A percentile compares a stretch with the other conserved stretches of the same genome.
These are phyloP conservation scores for Rhizopogon salebrosus DNA, from an alignment of 768 basidiomycete species.

Conservation along the genomic window DNA sequence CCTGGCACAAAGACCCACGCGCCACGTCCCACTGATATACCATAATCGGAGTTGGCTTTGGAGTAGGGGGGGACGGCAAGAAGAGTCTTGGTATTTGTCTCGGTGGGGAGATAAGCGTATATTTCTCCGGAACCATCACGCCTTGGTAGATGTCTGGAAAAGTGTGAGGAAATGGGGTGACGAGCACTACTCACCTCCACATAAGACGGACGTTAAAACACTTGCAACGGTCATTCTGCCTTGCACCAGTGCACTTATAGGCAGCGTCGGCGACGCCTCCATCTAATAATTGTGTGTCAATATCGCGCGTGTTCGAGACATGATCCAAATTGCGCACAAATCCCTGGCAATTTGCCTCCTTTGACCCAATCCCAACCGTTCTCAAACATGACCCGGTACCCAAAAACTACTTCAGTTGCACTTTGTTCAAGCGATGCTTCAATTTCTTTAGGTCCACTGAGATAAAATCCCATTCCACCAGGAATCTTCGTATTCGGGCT, in stretches of 20 bases:
- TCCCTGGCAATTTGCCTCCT: conserved; percentile 73
- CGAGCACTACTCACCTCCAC: conserved; percentile 53
- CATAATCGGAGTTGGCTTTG: conserved; percentile 51
- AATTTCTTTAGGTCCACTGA: conserved; percentile 48
- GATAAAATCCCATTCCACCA: conserved; percentile 70
- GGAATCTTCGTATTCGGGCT: conserved; percentile 46
- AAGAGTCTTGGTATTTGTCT: conserved; percentile 37
- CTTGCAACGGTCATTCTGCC: conserved; percentile 53
- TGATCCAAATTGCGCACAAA: conserved; percentile 42
- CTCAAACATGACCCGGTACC: conserved; percentile 64
- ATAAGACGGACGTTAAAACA: conserved; percentile 70
- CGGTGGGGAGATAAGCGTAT: conserved; percentile 62
- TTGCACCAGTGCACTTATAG: conserved; percentile 65
- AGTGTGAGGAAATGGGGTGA: background rate
- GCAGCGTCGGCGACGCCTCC: conserved; percentile 54
- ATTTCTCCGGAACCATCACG: conserved; percentile 53
- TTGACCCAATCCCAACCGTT: conserved; percentile 62
- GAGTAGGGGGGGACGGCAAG: conserved; percentile 44
- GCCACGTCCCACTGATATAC: conserved; percentile 63
- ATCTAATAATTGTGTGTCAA: conserved; percentile 26
- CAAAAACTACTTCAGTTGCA: conserved; percentile 53
- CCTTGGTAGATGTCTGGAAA: conserved; percentile 24
- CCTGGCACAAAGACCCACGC: conserved; percentile 52
- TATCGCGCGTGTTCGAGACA: background rate
- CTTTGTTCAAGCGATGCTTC: conserved; percentile 27